Base-by-base conservation (phyloP, 2,329 filamentous ascomycete species). In the Diaporthe sp. region DNA sequence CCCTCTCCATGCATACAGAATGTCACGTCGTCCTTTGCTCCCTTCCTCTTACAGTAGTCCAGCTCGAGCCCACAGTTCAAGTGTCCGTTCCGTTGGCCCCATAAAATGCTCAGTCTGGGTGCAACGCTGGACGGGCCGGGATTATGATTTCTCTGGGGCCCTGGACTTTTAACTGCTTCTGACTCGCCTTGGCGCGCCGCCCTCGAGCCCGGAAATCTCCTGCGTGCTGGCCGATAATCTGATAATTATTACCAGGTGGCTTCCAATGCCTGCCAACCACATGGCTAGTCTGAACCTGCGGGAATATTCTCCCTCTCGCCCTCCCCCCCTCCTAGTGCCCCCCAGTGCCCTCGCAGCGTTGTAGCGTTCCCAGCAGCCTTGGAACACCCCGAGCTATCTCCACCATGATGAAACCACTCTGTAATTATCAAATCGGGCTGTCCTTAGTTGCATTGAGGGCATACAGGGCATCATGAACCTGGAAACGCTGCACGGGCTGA, bases 351-450 rank as follows among this genome's bases (percentile, higher is more conserved):
- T 25, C 34, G 19, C 34, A 28, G 61, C 42, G 25, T 37, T 42
- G 28, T 31, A 44, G 28, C 28, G 42, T 34, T 39, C 62, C 46
- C 62, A 34, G 31, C 65, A 51, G 46, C 65, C 46, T 68, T 53
- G 65, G 46, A 68, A 68, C 65, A 68, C 65, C 65, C 65, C 65
- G 65, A 53, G 34, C 65, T 68, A 53, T 68, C 68, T 71, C 68
- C 68, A 71, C 68, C 68, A 58, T 34, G 68, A 57, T 71, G 68
- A 71, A 71, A 71, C 68, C 51, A 58, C 39, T 53, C 39, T 71
- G 68, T 71, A 71, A 71, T 71, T 68, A 68, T 68, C 65, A 39
- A 68, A 68, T 68, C 65, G 65, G 65, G 65, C 65, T 68, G 65
- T 19, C 65, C 65, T 53, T 51, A 37, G 65, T 68, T 68, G 65